phyloP scores from a whole-genome alignment of 306 rosid species.

The Begonia loranthoides region DNA sequence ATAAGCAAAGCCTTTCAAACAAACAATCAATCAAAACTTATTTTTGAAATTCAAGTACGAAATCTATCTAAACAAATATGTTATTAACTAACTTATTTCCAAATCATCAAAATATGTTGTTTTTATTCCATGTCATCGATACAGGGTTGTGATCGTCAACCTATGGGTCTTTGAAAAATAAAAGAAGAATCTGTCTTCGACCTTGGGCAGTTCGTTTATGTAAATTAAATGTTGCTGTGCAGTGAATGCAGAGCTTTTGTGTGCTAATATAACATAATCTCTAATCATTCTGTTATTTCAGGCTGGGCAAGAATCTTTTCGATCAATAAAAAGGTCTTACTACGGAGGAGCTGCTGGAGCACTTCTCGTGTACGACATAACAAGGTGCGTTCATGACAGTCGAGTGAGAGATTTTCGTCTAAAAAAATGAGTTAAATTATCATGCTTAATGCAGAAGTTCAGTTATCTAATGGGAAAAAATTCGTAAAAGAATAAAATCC shows the following conservation, averaged over 20 bases:
- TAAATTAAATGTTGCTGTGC: not conserved
- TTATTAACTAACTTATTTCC: too few relatives aligned
- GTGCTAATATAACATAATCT: too few relatives aligned
- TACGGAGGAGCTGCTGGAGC: constrained; percentile 99
- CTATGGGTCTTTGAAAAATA: not conserved
- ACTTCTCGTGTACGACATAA: constrained; percentile 84
- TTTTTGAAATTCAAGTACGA: too few relatives aligned
- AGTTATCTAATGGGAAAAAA: too few relatives aligned
- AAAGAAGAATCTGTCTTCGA: not conserved
- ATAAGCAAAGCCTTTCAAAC: too few relatives aligned
- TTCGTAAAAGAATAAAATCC: too few relatives aligned
- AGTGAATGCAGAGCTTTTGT: not conserved
- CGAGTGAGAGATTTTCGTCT: not conserved
- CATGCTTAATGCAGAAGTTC: not conserved
- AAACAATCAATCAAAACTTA: too few relatives aligned
- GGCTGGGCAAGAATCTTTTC: constrained; percentile 99
- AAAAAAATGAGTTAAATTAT: not conserved
- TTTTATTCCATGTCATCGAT: not conserved
- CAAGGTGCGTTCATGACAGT: constrained; percentile 42
- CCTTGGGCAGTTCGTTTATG: not conserved
- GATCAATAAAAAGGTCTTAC: constrained; percentile 93
- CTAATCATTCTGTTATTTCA: constrained; percentile 20
- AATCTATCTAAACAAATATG: too few relatives aligned
- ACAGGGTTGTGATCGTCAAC: not conserved
- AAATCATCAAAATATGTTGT: too few relatives aligned